phyloP scores from a whole-genome alignment of 129 eudicot species.

The Flaveria sonorensis region DNA sequence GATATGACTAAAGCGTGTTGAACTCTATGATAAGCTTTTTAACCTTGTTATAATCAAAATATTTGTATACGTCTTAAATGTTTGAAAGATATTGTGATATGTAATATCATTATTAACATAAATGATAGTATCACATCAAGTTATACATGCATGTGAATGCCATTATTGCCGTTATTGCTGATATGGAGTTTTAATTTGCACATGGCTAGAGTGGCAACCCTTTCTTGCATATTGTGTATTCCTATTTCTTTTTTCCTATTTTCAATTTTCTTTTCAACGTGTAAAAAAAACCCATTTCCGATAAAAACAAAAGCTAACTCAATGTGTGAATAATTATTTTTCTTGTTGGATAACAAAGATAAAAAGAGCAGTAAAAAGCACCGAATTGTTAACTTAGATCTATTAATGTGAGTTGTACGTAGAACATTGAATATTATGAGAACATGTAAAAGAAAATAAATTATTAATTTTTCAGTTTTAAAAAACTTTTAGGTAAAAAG shows the following conservation, averaged over 20 bases:
- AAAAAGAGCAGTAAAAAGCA: too few species aligned
- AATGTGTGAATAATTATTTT: too few species aligned
- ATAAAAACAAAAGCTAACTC: too few species aligned
- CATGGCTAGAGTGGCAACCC: constrained; percentile 48
- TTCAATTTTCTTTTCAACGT: neutral
- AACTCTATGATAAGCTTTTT: neutral
- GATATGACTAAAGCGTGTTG: too few species aligned
- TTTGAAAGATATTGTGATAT: constrained; percentile 1
- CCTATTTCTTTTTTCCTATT: constrained; percentile 20
- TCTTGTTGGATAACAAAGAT: too few species aligned
- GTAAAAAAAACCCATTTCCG: too few species aligned
- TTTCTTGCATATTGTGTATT: constrained; percentile 31
- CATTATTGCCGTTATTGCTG: constrained; percentile 39
- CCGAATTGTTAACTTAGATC: too few species aligned
- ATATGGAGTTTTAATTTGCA: constrained; percentile 32
- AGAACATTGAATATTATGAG: too few species aligned
- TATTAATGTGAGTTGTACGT: too few species aligned
- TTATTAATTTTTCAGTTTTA: too few species aligned
- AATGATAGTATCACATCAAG: constrained; percentile 39
- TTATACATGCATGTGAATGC: constrained; percentile 39
- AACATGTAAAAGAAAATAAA: too few species aligned
- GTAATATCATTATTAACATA: constrained; percentile 21
- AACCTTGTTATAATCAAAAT: neutral
- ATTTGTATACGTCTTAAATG: constrained; percentile 9
- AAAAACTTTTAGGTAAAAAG: too few species aligned